A percentile compares a stretch with the other conserved stretches of the same genome.
Evolutionary conservation across 257 asterid species (phyloP).

Genomic region (Gynochthodes officinalis): DNA sequence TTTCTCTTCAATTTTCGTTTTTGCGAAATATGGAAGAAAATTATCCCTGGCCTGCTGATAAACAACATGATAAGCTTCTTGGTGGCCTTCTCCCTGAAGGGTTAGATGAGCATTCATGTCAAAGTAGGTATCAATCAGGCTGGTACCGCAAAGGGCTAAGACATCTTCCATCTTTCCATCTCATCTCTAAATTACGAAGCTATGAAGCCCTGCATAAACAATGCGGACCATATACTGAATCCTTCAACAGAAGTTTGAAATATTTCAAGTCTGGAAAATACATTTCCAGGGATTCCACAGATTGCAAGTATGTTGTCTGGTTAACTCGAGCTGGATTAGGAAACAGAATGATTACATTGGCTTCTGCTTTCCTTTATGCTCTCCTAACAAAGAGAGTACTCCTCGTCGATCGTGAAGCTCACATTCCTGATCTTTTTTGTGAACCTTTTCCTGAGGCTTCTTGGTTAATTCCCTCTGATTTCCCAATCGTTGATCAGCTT

Average conservation of each 20-base stretch:
- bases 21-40: conserved; percentile 24
- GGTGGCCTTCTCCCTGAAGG: conserved; percentile 64
- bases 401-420: conserved; percentile 57
- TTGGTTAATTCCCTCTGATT: conserved; percentile 74
- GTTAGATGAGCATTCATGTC: conserved; percentile 61
- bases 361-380: conserved; percentile 81
- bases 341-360: conserved; percentile 59
- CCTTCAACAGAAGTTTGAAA: conserved; percentile 48
- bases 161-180: conserved; percentile 50
- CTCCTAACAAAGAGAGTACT: conserved; percentile 70
- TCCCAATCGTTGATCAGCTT: conserved; percentile 46
- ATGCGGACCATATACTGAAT: conserved; percentile 68
- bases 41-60: conserved; percentile 28
- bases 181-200: conserved; percentile 57
- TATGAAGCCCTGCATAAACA: conserved; percentile 68
- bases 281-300: conserved; percentile 24
- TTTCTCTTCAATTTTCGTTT: too few species aligned
- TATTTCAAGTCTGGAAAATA: conserved; percentile 41
- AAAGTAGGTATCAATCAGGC: conserved; percentile 63
- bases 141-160: conserved; percentile 37
- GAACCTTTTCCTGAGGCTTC: conserved; percentile 83
- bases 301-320: conserved; percentile 74
- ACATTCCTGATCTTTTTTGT: conserved; percentile 74
- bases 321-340: conserved; percentile 63
- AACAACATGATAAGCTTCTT: conserved; percentile 45